These are phyloP conservation scores for Rhodotorula toruloides DNA, from an alignment of 768 basidiomycete genomes.

Conservation along the genomic window DNA sequence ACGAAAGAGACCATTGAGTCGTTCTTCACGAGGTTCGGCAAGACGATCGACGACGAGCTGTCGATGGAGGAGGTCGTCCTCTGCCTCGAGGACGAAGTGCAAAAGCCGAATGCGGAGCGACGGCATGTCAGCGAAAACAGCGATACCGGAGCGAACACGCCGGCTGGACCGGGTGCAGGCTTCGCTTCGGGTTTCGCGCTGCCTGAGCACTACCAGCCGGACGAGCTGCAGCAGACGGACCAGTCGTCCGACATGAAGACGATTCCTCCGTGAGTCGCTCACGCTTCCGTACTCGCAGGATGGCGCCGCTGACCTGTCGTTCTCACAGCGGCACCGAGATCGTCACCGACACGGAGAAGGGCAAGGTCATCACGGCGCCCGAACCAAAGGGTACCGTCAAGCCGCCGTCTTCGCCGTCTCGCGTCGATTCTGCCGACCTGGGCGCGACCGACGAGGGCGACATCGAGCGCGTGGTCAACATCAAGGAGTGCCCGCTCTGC, in stretches of 20 bases:
- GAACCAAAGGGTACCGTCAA: slow-evolving; percentile 2
- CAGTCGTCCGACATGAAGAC: slow-evolving; percentile 21
- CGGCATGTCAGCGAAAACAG: slow-evolving; percentile 53
- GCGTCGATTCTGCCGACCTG: slow-evolving; percentile 14
- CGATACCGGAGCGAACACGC: slow-evolving; percentile 12
- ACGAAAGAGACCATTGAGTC: slow-evolving; percentile 67
- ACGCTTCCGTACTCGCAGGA: background rate
- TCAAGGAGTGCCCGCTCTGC: slow-evolving; percentile 89
- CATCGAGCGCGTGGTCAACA: slow-evolving; percentile 65
- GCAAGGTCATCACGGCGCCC: slow-evolving; percentile 20
- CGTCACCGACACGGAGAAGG: slow-evolving; percentile 22
- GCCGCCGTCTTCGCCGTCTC: background rate
- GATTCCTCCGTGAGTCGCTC: slow-evolving; percentile 28
- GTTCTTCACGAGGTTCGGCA: slow-evolving; percentile 71
- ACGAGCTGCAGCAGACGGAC: slow-evolving; percentile 15
- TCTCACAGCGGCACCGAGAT: slow-evolving; percentile 18
- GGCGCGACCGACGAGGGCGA: slow-evolving; percentile 1
- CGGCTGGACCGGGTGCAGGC: background rate
- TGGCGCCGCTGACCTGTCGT: no score
- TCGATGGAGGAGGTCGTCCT: slow-evolving; percentile 72
- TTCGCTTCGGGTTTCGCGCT: slow-evolving; percentile 30
- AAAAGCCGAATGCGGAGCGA: slow-evolving; percentile 66
- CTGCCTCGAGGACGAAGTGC: slow-evolving; percentile 78
- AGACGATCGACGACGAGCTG: slow-evolving; percentile 66
- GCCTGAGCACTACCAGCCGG: background rate